Percentiles rank a stretch among this genome's conserved stretches.
Conservation (phyloP, 805 yeast species). For the Kodamaea kakaduensis region DNA sequence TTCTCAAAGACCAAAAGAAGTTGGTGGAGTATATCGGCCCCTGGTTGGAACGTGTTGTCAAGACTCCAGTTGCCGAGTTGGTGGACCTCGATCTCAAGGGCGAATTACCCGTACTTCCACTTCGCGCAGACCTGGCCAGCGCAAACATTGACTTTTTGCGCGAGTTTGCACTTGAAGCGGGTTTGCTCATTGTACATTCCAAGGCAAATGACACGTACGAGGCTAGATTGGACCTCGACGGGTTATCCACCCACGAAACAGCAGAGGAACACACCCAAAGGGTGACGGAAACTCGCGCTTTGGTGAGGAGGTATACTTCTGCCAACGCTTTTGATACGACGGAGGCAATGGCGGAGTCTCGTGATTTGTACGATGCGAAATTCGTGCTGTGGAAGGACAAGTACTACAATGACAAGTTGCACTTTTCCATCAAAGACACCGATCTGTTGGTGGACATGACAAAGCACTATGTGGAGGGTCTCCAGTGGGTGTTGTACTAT, state of each 20-base stretch:
- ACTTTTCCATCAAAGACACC: constrained; percentile 58
- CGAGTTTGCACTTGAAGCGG: constrained; percentile 61
- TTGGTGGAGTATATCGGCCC: constrained; percentile 56
- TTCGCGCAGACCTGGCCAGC: constrained; percentile 47
- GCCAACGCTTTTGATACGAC: constrained; percentile 62
- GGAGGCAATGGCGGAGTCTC: constrained; percentile 42
- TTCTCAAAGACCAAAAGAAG: constrained; percentile 71
- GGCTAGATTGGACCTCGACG: constrained; percentile 67
- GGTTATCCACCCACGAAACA: constrained; percentile 62
- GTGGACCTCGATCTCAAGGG: constrained; percentile 27
- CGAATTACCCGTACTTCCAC: constrained; percentile 24
- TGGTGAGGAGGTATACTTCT: constrained; percentile 61
- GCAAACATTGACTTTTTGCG: constrained; percentile 58
- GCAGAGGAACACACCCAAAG: constrained; percentile 61
- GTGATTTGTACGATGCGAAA: constrained; percentile 65
- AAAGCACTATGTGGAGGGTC: constrained; percentile 84
- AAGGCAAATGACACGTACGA: constrained; percentile 51
- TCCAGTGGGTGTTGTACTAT: constrained; percentile 94
- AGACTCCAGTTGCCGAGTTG: constrained; percentile 31
- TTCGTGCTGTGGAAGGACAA: constrained; percentile 78
- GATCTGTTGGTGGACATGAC: constrained; percentile 60
- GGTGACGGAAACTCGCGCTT: constrained; percentile 46
- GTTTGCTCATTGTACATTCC: constrained; percentile 63
- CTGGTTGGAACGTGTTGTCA: constrained; percentile 41
- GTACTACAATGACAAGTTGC: constrained; percentile 82